A percentile compares a stretch with the other conserved stretches of the same genome.
Conservation (phyloP, 2,329 filamentous ascomycete species). For the Aaosphaeria arxii region DNA sequence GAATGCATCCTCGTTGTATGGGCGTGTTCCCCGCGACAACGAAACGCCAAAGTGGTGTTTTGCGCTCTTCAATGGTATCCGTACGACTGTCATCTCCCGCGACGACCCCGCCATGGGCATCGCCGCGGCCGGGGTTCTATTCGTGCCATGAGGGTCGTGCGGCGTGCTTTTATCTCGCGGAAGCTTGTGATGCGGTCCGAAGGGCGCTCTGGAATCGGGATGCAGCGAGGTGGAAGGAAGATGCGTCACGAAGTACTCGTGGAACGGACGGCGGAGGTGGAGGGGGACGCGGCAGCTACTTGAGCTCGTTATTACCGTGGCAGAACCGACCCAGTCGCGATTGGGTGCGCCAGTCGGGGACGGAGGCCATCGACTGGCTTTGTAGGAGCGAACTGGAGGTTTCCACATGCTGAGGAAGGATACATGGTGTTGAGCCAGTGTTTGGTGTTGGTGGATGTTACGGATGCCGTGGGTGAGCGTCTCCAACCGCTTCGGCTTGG, state of each 20-base stretch:
- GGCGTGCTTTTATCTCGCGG: constrained; percentile 81
- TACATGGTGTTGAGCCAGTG: constrained; percentile 27
- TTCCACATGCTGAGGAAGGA: constrained; percentile 38
- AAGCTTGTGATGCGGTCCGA: constrained; percentile 75
- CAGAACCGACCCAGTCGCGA: constrained; percentile 2
- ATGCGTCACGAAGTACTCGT: constrained; percentile 97
- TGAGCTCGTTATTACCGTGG: neutral
- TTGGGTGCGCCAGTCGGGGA: constrained; percentile 7
- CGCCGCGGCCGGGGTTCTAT: constrained; percentile 33
- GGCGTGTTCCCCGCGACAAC: constrained; percentile 74
- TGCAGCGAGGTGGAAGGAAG: constrained; percentile 90
- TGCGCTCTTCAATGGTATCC: constrained; percentile 87
- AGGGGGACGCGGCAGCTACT: constrained; percentile 1
- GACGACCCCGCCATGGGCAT: constrained; percentile 29
- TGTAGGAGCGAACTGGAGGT: constrained; percentile 22
- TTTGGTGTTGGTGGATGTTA: constrained; percentile 24
- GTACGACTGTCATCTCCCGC: constrained; percentile 85
- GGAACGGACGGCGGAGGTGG: constrained; percentile 55
- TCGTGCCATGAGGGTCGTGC: constrained; percentile 53
- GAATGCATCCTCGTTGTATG: constrained; percentile 90
- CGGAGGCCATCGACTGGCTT: constrained; percentile 14
- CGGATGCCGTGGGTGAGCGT: constrained; percentile 7
- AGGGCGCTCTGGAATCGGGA: constrained; percentile 68
- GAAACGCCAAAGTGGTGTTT: constrained; percentile 93
- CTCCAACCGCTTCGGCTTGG: constrained; percentile 1